phyloP scores from a whole-genome alignment of 108 stramenopile species.

The Seminavis robusta region DNA sequence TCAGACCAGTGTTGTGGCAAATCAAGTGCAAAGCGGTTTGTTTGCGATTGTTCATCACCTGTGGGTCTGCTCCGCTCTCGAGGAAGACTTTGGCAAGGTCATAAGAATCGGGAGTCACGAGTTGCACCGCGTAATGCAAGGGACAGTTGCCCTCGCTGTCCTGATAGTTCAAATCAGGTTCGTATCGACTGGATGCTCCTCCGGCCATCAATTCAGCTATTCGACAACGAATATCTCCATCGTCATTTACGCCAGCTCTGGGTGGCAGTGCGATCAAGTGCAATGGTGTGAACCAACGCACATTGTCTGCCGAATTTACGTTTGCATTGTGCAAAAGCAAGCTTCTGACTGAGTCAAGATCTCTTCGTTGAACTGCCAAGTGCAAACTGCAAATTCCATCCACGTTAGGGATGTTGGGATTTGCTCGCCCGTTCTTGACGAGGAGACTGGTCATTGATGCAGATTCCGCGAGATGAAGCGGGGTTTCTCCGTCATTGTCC shows the following conservation, averaged over 20 bases:
- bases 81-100: constrained; percentile 62
- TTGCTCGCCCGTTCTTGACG: constrained; percentile 51
- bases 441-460: constrained; percentile 47
- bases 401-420: constrained; percentile 85
- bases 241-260: constrained; percentile 1
- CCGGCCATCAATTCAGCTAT: constrained; percentile 26
- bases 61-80: constrained; percentile 69
- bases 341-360: constrained; percentile 54
- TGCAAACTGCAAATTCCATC: constrained; percentile 80
- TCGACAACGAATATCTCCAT: constrained; percentile 5
- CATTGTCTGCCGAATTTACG: constrained; percentile 73
- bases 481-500: constrained; percentile 74
- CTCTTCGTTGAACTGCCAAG: constrained; percentile 65
- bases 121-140: constrained; percentile 74
- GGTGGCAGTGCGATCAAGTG: constrained; percentile 60
- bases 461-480: constrained; percentile 60
- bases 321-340: constrained; percentile 56
- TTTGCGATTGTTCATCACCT: constrained; percentile 63
- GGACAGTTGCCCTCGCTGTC: constrained; percentile 86
- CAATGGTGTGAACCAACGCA: constrained; percentile 75
- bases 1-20: constrained; percentile 69
- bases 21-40: constrained; percentile 81
- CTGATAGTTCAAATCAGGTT: constrained; percentile 73
- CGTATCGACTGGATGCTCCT: constrained; percentile 3
- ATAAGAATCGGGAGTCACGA: constrained; percentile 61